Base-by-base conservation (phyloP, 164 flowering plant genomes). In the Vitis amurensis region DNA sequence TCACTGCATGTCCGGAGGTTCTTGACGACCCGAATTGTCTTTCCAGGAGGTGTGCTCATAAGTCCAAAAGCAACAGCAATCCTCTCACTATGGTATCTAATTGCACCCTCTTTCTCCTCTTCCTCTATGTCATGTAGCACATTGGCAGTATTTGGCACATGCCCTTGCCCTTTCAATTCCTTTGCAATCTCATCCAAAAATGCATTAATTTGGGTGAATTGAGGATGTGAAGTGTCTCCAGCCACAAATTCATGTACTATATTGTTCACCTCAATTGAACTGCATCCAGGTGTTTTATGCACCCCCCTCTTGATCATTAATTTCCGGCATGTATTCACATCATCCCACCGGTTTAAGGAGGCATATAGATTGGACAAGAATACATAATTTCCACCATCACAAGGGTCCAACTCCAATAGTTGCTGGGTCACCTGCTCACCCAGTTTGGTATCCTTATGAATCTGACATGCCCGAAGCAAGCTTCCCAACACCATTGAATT, bases 51-150 rank as follows among this genome's bases (percentile, higher is more conserved):
- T 12, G 72, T 74, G 61, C 74, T 79, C 79, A 82, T 76, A 55
- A 82, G 62, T 67, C 80, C 85, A 71, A 79, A 82, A 67, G 80
- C 86, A 52, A 83, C 72, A 23, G 84, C 86, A 52, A 80, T 70
- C 57, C 75, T 78, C 79, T 83, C 86, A 23, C 82, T 80, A 29
- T 80, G 86, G 67, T 67, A 80, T 66, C 74, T 68, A 10, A 80
- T 67, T 27, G 80, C 71, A 68, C 59, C 73, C 74, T 79, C 85
- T 72, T 80, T 83, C 78, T 80, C 86, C 62, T 83, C 86, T 55
- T 80, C 82, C 3, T 80, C 83, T 29, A 83, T 78, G 66, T 83
- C 80, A 76, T 78, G 82, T 8, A 82, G 74, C 19, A 74, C 80
- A 51, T 69, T 69, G 11, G 68, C 61, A 50, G 64, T 72, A 63